Conservation (phyloP, 352 stramenopile species). For the Globisporangium cylindrosporum region DNA sequence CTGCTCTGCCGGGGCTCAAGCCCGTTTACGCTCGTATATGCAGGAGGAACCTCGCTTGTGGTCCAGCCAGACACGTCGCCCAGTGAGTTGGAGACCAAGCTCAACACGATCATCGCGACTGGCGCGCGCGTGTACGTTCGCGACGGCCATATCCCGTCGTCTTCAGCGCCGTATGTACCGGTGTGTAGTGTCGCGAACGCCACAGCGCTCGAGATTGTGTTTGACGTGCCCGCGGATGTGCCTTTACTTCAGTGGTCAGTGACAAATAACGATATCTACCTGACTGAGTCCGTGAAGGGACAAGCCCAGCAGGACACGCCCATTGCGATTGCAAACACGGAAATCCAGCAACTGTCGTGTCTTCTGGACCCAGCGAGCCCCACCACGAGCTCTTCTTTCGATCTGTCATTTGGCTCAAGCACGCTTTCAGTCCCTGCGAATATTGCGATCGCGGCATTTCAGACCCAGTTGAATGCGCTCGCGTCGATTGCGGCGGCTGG, state of each 20-base stretch:
- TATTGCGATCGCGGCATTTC: slow-evolving; percentile 30
- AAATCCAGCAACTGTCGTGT: slow-evolving; percentile 56
- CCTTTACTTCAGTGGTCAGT: slow-evolving; percentile 47
- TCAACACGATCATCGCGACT: slow-evolving; percentile 50
- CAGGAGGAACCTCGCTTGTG: slow-evolving; percentile 11
- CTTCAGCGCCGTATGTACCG: slow-evolving; percentile 32
- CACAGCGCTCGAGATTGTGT: slow-evolving; percentile 52
- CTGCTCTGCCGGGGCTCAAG: slow-evolving; percentile 46
- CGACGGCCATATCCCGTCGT: slow-evolving; percentile 20
- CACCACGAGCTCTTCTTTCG: slow-evolving; percentile 34
- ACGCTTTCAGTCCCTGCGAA: slow-evolving; percentile 37
- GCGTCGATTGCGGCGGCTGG: slow-evolving; percentile 33
- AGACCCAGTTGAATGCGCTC: slow-evolving; percentile 53
- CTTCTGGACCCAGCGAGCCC: slow-evolving; percentile 33
- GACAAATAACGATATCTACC: slow-evolving; percentile 58
- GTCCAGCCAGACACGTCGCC: slow-evolving; percentile 43
- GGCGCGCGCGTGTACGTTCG: slow-evolving; percentile 47
- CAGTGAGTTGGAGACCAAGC: slow-evolving; percentile 40
- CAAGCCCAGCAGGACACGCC: slow-evolving; percentile 22
- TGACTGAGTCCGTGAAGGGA: slow-evolving; percentile 62
- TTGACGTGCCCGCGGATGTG: slow-evolving; percentile 49
- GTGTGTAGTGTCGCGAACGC: slow-evolving; percentile 59
- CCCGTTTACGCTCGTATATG: slow-evolving; percentile 48
- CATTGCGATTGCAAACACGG: slow-evolving; percentile 53
- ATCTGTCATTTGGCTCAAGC: slow-evolving; percentile 42